Conservation (phyloP, 176 grass and related monocot species). For the Bromus sterilis region DNA sequence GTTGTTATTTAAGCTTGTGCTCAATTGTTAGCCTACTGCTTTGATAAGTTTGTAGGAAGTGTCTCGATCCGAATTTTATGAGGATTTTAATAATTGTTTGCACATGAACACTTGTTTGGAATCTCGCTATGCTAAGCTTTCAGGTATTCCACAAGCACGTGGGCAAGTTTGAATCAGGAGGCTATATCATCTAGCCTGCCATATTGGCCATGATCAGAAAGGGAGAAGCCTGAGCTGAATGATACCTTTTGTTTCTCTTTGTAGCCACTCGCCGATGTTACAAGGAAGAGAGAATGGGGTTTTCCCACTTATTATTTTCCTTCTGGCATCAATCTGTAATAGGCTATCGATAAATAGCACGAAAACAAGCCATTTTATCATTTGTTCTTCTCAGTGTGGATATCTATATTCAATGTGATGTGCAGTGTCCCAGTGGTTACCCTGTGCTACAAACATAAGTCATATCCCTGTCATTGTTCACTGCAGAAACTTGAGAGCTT, state of each 20-base stretch:
- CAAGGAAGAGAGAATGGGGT: background rate
- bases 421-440: background rate
- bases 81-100: background rate
- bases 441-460: background rate
- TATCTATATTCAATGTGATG: background rate
- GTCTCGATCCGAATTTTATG: background rate
- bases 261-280: background rate
- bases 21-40: background rate
- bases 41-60: background rate
- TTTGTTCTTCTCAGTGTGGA: background rate
- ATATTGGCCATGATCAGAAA: background rate
- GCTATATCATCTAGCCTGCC: no score
- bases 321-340: background rate
- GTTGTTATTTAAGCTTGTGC: background rate
- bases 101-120: background rate
- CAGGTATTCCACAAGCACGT: background rate
- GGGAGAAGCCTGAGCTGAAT: background rate
- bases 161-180: background rate
- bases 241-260: background rate
- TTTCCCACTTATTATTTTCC: no score
- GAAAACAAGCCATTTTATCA: background rate
- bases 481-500: background rate
- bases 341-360: background rate
- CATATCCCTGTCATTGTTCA: background rate
- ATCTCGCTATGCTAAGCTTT: background rate